These are phyloP conservation scores for Sextonia rubra DNA, from an alignment of 164 flowering plant genomes.

Conservation along the genomic window DNA sequence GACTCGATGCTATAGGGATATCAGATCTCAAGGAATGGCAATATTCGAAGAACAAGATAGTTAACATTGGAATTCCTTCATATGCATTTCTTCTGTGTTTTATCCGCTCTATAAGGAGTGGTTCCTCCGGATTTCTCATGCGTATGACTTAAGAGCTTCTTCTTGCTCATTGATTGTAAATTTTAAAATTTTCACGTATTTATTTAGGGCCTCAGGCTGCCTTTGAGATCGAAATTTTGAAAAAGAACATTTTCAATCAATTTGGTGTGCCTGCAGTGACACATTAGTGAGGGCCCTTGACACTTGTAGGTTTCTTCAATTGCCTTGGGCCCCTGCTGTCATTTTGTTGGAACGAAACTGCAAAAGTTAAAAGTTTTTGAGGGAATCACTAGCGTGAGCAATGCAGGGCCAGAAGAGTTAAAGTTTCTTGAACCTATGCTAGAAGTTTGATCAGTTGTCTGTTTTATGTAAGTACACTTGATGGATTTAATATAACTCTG, in stretches of 20 bases:
- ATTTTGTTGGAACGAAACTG: not conserved
- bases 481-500: not conserved
- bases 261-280: not conserved
- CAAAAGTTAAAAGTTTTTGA: not conserved
- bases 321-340: not conserved
- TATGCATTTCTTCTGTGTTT: slow-evolving; percentile 34
- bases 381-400: not conserved
- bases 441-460: not conserved
- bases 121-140: slow-evolving; percentile 37
- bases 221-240: not conserved
- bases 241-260: not conserved
- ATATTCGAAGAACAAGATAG: slow-evolving; percentile 33
- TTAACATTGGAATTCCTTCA: slow-evolving; percentile 36
- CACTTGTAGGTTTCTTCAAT: not conserved
- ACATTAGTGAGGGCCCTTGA: not conserved
- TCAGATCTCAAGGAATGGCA: slow-evolving; percentile 30
- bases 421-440: not conserved
- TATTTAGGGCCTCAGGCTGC: not conserved
- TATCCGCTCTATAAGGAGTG: slow-evolving; percentile 33
- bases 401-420: not conserved
- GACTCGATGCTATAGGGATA: slow-evolving; percentile 21
- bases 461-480: not conserved
- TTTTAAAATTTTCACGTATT: not conserved
- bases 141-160: slow-evolving; percentile 19
- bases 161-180: not conserved